phyloP scores from a whole-genome alignment of 2,329 filamentous ascomycete genomes.

The Alternaria panax region DNA sequence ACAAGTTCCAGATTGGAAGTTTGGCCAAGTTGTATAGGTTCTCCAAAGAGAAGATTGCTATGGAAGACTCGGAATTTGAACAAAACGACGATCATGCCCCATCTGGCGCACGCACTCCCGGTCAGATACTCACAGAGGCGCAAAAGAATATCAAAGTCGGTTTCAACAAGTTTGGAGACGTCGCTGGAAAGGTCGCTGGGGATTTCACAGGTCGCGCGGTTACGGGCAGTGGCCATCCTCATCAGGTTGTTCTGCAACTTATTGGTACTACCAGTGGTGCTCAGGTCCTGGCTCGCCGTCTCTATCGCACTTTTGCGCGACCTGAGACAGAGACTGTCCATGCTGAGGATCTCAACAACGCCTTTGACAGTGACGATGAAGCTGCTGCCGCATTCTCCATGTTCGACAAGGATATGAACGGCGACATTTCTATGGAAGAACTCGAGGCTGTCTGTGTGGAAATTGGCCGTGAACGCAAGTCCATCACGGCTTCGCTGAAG shows the following conservation, averaged over 20 bases:
- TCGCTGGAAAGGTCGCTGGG: conserved; percentile 84
- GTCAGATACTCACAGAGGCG: conserved; percentile 71
- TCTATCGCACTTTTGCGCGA: conserved; percentile 86
- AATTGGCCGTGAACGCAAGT: conserved; percentile 92
- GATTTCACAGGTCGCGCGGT: conserved; percentile 84
- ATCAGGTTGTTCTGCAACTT: conserved; percentile 83
- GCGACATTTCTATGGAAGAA: conserved; percentile 94
- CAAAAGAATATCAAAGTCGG: conserved; percentile 78
- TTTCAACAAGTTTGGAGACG: conserved; percentile 80
- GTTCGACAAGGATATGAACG: conserved; percentile 96
- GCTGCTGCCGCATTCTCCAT: conserved; percentile 87
- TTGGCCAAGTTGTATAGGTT: conserved; percentile 70
- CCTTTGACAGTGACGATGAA: conserved; percentile 84
- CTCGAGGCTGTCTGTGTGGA: conserved; percentile 92
- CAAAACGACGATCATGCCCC: conserved; percentile 54
- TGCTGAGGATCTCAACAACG: conserved; percentile 77
- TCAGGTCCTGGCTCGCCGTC: conserved; percentile 83
- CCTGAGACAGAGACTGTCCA: conserved; percentile 78
- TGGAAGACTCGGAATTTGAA: conserved; percentile 80
- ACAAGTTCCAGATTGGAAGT: conserved; percentile 84
- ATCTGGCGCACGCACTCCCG: conserved; percentile 75
- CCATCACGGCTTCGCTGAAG: conserved; percentile 92
- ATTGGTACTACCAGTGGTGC: conserved; percentile 75
- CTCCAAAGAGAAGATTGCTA: conserved; percentile 69
- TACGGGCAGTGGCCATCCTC: conserved; percentile 75